Percentiles rank a stretch among this genome's conserved stretches.
Conservation (phyloP, 78 protist genomes). For the Anaeramoeba ignava region DNA sequence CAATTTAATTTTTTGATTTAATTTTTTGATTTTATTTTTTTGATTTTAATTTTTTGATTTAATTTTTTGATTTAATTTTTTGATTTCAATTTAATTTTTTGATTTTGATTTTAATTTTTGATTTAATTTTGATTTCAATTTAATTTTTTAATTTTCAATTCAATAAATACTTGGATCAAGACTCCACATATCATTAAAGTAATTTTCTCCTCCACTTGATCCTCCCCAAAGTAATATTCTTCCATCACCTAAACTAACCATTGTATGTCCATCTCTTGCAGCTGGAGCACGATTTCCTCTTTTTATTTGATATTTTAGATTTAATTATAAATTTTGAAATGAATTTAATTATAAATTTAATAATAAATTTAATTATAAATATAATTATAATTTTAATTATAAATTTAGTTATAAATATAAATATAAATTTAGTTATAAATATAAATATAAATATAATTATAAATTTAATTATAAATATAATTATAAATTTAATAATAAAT, state of each 20-base stretch:
- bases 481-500: too few species aligned
- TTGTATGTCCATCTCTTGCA: slow-evolving; percentile 2
- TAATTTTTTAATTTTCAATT: background rate
- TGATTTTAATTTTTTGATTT: background rate
- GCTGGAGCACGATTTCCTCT: background rate
- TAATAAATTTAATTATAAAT: too few species aligned
- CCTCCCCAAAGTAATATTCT: background rate
- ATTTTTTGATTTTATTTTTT: background rate
- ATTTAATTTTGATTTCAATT: background rate
- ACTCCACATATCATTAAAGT: background rate
- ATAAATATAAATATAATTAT: too few species aligned
- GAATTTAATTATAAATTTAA: too few species aligned
- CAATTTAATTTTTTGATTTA: background rate
- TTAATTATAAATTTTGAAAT: too few species aligned
- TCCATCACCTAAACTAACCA: background rate
- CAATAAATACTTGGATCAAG: background rate
- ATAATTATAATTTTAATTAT: too few species aligned
- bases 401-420: too few species aligned
- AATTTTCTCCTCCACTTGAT: background rate
- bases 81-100: background rate
- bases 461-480: too few species aligned
- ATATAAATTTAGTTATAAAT: too few species aligned
- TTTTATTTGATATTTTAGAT: too few species aligned
- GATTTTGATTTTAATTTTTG: background rate
- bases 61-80: background rate